These are phyloP conservation scores for Ormosia emarginata DNA, from an alignment of 306 rosid genomes.

Conservation along the genomic window DNA sequence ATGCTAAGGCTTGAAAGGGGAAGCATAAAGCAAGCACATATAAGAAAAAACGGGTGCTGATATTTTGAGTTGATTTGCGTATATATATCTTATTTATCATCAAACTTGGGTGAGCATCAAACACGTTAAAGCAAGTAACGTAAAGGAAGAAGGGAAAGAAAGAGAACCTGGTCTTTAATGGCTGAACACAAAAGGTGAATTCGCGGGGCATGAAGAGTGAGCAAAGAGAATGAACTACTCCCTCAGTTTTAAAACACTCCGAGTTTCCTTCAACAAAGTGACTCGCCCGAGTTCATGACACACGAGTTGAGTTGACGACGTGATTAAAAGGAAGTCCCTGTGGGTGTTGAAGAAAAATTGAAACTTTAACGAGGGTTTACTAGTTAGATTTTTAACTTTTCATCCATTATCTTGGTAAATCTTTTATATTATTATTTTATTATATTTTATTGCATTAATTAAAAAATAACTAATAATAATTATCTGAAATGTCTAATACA, in stretches of 20 bases:
- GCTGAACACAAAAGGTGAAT: slow-evolving; percentile 18
- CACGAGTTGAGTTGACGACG: neutral
- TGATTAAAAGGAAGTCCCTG: neutral
- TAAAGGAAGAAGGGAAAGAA: neutral
- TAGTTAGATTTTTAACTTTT: too few relatives aligned
- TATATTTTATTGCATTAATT: too few relatives aligned
- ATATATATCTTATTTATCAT: neutral
- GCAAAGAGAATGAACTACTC: neutral
- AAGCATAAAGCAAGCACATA: slow-evolving; percentile 26
- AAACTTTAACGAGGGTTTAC: neutral
- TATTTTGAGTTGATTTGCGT: slow-evolving; percentile 38
- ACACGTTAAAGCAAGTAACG: neutral
- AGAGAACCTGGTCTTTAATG: slow-evolving; percentile 45
- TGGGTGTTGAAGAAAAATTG: neutral
- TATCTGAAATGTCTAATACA: too few relatives aligned
- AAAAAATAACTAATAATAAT: too few relatives aligned
- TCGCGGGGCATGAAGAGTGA: slow-evolving; percentile 34
- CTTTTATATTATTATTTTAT: too few relatives aligned
- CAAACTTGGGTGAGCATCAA: slow-evolving; percentile 16
- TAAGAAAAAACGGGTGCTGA: slow-evolving; percentile 45
- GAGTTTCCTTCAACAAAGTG: neutral
- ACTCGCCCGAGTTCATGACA: slow-evolving; percentile 3
- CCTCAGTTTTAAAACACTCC: slow-evolving; percentile 11
- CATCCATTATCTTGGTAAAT: too few relatives aligned
- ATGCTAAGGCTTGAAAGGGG: slow-evolving; percentile 40